Base-by-base conservation (phyloP, 2,329 filamentous ascomycete genomes). In the Clarireedia monteithiana region DNA sequence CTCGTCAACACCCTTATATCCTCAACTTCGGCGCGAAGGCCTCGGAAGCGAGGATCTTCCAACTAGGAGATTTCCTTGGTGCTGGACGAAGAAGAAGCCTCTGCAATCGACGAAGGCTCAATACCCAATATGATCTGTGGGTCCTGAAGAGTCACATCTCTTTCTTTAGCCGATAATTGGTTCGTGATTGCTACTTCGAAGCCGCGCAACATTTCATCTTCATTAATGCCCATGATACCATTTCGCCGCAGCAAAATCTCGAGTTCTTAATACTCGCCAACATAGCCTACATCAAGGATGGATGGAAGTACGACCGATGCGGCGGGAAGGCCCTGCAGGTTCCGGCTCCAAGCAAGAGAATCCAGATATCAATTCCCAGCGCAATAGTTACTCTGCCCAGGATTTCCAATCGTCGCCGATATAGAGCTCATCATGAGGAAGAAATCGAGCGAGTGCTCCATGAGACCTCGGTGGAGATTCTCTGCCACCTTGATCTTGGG, bases 341-440 rank as follows among this genome's bases (percentile, higher is more conserved):
- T 58, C 2, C 68, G 61, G 46, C 66, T 67, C 0, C 61, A 48
- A 0, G 67, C 63, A 26, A 72, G 67, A 1, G 63, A 59, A 48
- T 74, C 72, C 1, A 72, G 64, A 59, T 67, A 74, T 5, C 58
- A 62, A 55, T 74, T 74, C 4, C 65, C 67, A 0, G 71, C 65
- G 15, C 64, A 66, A 48, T 75, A 75, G 42, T 72, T 72, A 39
- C 56, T 59, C 50, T 74, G 70, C 0, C 64, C 67, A 0, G 68
- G 59, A 0, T 57, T 64, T 0, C 69, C 72, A 0, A 71, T 54
- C 4, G 58, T 63, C 0, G 66, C 70, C 0, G 65, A 64, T 5
- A 68, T 56, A 30, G 57, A 68, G 48, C 53, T 68, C 60, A 49
- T 66, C 55, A 70, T 60, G 44, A 72, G 53, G 59, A 73, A 72